Evolutionary conservation across 352 stramenopile genomes (phyloP).

Genomic region (Globisporangium carolinianum): DNA sequence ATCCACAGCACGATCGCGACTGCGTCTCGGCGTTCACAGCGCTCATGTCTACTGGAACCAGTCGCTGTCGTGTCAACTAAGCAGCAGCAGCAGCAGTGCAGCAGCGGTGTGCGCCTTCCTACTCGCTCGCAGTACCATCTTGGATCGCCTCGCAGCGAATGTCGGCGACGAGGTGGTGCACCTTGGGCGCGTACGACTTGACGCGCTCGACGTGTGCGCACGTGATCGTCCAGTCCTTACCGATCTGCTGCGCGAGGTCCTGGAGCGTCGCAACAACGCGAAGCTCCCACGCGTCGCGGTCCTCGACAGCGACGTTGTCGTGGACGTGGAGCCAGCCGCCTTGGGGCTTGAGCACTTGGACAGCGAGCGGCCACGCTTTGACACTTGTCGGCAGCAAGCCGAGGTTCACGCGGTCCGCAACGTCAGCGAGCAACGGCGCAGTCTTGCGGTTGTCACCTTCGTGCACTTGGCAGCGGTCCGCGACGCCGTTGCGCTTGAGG

Average conservation of each 20-base stretch:
- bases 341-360: constrained; percentile 83
- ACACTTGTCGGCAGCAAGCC: constrained; percentile 92
- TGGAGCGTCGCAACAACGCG: constrained; percentile 47
- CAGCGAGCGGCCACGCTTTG: constrained; percentile 89
- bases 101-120: not conserved
- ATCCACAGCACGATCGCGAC: not conserved
- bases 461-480: constrained; percentile 68
- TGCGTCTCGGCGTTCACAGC: not conserved
- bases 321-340: constrained; percentile 96
- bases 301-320: constrained; percentile 88
- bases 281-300: constrained; percentile 75
- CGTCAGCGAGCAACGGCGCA: constrained; percentile 52
- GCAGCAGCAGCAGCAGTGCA: no score
- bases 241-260: constrained; percentile 32
- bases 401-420: constrained; percentile 93
- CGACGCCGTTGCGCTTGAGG: constrained; percentile 87
- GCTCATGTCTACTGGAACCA: no score
- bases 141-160: constrained; percentile 31
- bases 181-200: constrained; percentile 90
- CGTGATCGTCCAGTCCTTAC: constrained; percentile 65
- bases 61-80: no score
- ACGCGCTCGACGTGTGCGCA: constrained; percentile 86
- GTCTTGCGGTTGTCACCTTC: constrained; percentile 87
- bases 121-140: not conserved
- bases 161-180: constrained; percentile 88